Conservation (phyloP, 768 basidiomycete genomes). For the Psilocybe sp. region DNA sequence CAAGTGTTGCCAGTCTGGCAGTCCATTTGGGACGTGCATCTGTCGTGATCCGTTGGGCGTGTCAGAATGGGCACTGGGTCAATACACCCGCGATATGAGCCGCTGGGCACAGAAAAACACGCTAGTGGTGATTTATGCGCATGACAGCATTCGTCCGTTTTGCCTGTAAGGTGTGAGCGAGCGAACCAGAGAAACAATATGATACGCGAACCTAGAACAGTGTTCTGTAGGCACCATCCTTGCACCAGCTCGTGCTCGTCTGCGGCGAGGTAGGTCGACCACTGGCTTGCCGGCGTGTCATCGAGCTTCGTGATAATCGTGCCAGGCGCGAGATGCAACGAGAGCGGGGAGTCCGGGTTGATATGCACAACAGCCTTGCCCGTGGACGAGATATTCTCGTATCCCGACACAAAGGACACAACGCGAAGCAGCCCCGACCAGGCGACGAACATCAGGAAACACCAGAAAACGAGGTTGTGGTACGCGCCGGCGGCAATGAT, state of each 20-base stretch:
- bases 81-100: slow-evolving; percentile 41
- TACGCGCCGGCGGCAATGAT: slow-evolving; percentile 74
- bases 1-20: slow-evolving; percentile 44
- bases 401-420: slow-evolving; percentile 38
- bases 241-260: slow-evolving; percentile 13
- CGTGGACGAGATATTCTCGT: slow-evolving; percentile 45
- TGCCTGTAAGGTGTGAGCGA: slow-evolving; percentile 8
- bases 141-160: slow-evolving; percentile 23
- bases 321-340: slow-evolving; percentile 51
- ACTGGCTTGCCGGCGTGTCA: slow-evolving; percentile 46
- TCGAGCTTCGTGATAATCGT: slow-evolving; percentile 64
- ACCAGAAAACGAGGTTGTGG: slow-evolving; percentile 69
- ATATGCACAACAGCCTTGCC: slow-evolving; percentile 60
- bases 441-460: slow-evolving; percentile 38
- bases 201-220: slow-evolving; percentile 15
- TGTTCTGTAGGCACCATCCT: slow-evolving; percentile 62
- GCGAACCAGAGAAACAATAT: neutral
- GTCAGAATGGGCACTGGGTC: slow-evolving; percentile 57
- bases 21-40: slow-evolving; percentile 39
- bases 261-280: slow-evolving; percentile 44
- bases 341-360: slow-evolving; percentile 58
- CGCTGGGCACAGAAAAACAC: slow-evolving; percentile 42
- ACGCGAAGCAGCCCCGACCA: slow-evolving; percentile 28
- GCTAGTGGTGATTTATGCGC: slow-evolving; percentile 24
- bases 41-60: slow-evolving; percentile 17